phyloP scores from a whole-genome alignment of 2,329 filamentous ascomycete genomes.

The Akanthomyces lecanii region DNA sequence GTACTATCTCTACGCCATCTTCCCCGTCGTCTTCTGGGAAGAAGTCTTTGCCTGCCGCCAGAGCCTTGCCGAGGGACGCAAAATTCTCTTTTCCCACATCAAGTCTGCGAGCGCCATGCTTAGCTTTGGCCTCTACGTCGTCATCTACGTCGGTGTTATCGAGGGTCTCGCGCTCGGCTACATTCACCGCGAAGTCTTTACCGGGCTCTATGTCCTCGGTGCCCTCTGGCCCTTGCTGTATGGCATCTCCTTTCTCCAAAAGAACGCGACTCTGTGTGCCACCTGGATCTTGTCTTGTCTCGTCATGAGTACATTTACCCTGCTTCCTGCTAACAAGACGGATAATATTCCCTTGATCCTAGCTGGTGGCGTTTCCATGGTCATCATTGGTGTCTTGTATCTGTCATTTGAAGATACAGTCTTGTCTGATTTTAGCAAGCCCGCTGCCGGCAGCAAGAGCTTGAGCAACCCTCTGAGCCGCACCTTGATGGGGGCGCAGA shows the following conservation, averaged over 20 bases:
- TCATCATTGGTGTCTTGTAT: constrained; percentile 69
- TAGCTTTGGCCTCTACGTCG: constrained; percentile 58
- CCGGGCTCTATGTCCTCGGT: constrained; percentile 70
- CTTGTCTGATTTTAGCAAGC: constrained; percentile 37
- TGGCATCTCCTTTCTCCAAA: constrained; percentile 65
- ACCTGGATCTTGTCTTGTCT: constrained; percentile 75
- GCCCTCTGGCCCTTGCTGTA: constrained; percentile 74
- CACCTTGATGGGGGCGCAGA: constrained; percentile 62
- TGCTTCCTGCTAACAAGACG: constrained; percentile 80
- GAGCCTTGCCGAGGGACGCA: constrained; percentile 63
- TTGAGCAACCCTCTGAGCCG: constrained; percentile 47
- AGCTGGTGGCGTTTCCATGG: constrained; percentile 74
- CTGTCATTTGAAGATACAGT: constrained; percentile 70
- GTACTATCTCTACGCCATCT: constrained; percentile 90
- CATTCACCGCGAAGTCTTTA: constrained; percentile 84
- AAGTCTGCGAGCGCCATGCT: constrained; percentile 53
- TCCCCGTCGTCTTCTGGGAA: constrained; percentile 95
- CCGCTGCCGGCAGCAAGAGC: constrained; percentile 16
- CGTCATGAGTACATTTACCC: constrained; percentile 84
- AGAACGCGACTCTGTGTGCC: constrained; percentile 58
- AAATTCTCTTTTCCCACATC: constrained; percentile 65
- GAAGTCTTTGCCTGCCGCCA: constrained; percentile 78
- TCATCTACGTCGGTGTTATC: constrained; percentile 69
- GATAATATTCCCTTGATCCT: constrained; percentile 73
- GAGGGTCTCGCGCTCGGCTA: constrained; percentile 86